Evolutionary conservation across 805 yeast species (phyloP).

Genomic region (Candida coquimbonensis): DNA sequence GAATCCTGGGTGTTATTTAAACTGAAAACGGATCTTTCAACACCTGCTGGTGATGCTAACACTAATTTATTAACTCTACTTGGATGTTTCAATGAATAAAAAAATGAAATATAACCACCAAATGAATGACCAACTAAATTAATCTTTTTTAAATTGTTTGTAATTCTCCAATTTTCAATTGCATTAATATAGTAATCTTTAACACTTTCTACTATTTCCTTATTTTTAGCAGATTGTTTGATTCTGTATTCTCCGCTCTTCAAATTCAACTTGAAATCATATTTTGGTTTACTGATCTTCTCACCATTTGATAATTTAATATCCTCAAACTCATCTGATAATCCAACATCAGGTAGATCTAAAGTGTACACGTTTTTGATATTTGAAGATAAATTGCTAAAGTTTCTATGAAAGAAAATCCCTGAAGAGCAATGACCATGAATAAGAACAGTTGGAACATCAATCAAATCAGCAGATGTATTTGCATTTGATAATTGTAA

Average conservation of each 20-base stretch:
- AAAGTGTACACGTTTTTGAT: constrained; percentile 59
- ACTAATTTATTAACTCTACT: constrained; percentile 45
- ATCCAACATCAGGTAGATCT: constrained; percentile 68
- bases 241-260: constrained; percentile 8
- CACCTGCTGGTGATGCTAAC: constrained; percentile 71
- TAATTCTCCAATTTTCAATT: constrained; percentile 58
- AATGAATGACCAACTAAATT: constrained; percentile 71
- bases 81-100: constrained; percentile 57
- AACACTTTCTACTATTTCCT: constrained; percentile 28
- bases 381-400: constrained; percentile 38
- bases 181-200: constrained; percentile 52
- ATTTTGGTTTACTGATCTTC: constrained; percentile 10
- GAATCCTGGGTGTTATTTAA: constrained; percentile 28
- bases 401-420: constrained; percentile 71
- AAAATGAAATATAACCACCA: constrained; percentile 68
- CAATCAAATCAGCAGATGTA: constrained; percentile 6
- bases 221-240: constrained; percentile 14
- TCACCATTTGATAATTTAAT: constrained; percentile 14
- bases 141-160: constrained; percentile 41
- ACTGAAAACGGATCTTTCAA: constrained; percentile 62
- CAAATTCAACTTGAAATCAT: constrained; percentile 4
- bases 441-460: constrained; percentile 44
- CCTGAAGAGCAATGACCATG: constrained; percentile 95
- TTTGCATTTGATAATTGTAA: constrained; percentile 21
- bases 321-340: constrained; percentile 30